Percentiles rank a stretch among this genome's conserved stretches.
These are phyloP conservation scores for Ceratocystis ficicola DNA, from an alignment of 2,329 filamentous ascomycete species.

Conservation along the genomic window DNA sequence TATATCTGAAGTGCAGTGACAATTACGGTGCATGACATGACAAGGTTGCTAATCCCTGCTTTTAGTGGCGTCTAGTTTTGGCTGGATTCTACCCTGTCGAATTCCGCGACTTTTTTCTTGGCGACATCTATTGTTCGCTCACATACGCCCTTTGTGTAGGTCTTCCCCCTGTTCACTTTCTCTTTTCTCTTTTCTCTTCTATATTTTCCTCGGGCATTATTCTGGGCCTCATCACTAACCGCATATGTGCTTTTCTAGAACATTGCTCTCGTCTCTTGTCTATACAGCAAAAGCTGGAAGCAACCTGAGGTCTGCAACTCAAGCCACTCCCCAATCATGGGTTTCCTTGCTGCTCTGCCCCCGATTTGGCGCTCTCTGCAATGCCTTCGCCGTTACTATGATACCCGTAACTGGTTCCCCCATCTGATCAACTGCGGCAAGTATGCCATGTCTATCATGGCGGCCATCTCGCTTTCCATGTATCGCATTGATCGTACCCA, in stretches of 20 bases:
- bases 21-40: not conserved
- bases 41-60: slow-evolving; percentile 36
- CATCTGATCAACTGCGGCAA: slow-evolving; percentile 89
- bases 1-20: slow-evolving; percentile 1
- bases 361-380: slow-evolving; percentile 85
- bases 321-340: slow-evolving; percentile 65
- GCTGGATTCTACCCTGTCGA: slow-evolving; percentile 87
- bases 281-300: slow-evolving; percentile 71
- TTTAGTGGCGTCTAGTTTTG: slow-evolving; percentile 53
- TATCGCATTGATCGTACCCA: slow-evolving; percentile 60
- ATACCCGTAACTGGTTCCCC: slow-evolving; percentile 78
- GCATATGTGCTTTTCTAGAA: slow-evolving; percentile 43
- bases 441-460: slow-evolving; percentile 72
- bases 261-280: slow-evolving; percentile 83
- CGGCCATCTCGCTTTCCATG: slow-evolving; percentile 65
- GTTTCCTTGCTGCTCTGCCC: slow-evolving; percentile 73
- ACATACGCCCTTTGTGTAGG: slow-evolving; percentile 56
- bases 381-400: slow-evolving; percentile 76
- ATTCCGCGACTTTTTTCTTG: slow-evolving; percentile 93
- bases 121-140: slow-evolving; percentile 93
- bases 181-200: slow-evolving; percentile 25
- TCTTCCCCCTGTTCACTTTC: not conserved
- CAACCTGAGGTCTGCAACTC: slow-evolving; percentile 72
- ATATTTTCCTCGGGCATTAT: not conserved
- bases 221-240: not conserved